Base-by-base conservation (phyloP, 495 filamentous ascomycete genomes). In the Ascobolus immersus region DNA sequence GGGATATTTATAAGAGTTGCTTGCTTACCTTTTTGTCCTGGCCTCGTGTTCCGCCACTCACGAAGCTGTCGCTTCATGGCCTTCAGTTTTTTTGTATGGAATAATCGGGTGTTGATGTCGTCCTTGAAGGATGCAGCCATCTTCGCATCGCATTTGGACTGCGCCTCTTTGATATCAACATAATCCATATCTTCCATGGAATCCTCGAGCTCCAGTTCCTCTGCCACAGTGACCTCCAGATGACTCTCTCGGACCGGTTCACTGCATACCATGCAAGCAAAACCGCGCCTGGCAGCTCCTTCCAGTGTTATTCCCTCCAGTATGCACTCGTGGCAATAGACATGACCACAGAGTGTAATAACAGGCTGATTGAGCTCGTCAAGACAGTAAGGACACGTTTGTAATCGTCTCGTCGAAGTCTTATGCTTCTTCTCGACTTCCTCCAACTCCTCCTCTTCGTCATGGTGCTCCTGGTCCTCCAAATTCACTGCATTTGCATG, bases 161-260 rank as follows among this genome's bases (percentile, higher is more conserved):
- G 72, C 42, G 91, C 89, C 53, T 82, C 75, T 33, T 68, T 82
- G 10, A 94, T 70, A 9, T 94, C 64, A 47, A 81, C 72, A 57
- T 96, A 86, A 42, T 90, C 70, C 41, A 82, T 76, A 84, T 93
- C 92, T 46, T 77, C 72, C 48, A 96, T 94, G 26, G 86, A 74
- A 51, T 91, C 92, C 58, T 92, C 90, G 52, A 96, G 94, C 7
- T 77, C 86, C 4, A 67, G 76, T n/a, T n/a, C n/a, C n/a, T n/a
- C n/a, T 51, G 90, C 90, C 64, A 92, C 92, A 19, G 91, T 66
- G 17, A 64, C 48, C 13, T 67, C 63, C 0, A 37, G 24, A 45
- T 77, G 71, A 37, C 89, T 76, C 52, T 90, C 78, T 51, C 86
- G 82, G 25, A 92, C 76, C 32, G 82, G 78, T 39, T 93, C 77